A percentile compares a stretch with the other conserved stretches of the same genome.
phyloP scores from a whole-genome alignment of 257 asterid species.

The Dorcoceras hygrometricum region DNA sequence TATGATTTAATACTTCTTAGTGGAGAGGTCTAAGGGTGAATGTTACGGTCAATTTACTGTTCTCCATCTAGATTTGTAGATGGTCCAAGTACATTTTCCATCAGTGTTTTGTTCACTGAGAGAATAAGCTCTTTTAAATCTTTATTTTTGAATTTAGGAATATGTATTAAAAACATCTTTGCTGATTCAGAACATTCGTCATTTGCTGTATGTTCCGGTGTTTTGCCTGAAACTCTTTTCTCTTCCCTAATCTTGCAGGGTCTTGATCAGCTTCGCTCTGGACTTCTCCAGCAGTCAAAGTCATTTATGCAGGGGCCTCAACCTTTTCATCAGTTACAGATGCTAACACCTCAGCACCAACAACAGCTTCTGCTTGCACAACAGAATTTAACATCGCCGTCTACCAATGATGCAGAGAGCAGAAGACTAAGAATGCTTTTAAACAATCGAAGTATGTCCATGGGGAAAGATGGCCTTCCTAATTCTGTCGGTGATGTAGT shows the following conservation, averaged over 20 bases:
- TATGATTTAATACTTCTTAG: neutral
- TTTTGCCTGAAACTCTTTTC: neutral
- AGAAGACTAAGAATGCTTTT: slow-evolving; percentile 90
- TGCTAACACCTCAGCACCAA: slow-evolving; percentile 95
- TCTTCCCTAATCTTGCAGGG: slow-evolving; percentile 43
- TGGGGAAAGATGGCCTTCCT: slow-evolving; percentile 90
- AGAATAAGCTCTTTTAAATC: neutral
- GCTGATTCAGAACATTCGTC: neutral
- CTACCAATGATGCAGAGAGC: slow-evolving; percentile 77
- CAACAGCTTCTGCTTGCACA: slow-evolving; percentile 95
- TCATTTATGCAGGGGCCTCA: slow-evolving; percentile 89
- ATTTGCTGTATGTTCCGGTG: neutral
- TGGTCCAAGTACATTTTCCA: neutral
- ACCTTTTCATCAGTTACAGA: slow-evolving; percentile 88
- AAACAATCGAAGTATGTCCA: slow-evolving; percentile 64
- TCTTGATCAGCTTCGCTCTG: slow-evolving; percentile 85
- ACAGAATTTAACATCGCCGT: slow-evolving; percentile 78
- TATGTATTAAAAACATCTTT: neutral
- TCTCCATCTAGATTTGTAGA: neutral
- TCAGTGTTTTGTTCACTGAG: neutral
- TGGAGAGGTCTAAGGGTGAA: neutral
- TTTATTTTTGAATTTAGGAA: neutral
- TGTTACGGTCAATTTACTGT: neutral
- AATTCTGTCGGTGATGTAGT: slow-evolving; percentile 77
- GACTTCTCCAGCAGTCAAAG: slow-evolving; percentile 94